phyloP scores from a whole-genome alignment of 1,284 basidiomycete species.

The Trichosporon ovoides region DNA sequence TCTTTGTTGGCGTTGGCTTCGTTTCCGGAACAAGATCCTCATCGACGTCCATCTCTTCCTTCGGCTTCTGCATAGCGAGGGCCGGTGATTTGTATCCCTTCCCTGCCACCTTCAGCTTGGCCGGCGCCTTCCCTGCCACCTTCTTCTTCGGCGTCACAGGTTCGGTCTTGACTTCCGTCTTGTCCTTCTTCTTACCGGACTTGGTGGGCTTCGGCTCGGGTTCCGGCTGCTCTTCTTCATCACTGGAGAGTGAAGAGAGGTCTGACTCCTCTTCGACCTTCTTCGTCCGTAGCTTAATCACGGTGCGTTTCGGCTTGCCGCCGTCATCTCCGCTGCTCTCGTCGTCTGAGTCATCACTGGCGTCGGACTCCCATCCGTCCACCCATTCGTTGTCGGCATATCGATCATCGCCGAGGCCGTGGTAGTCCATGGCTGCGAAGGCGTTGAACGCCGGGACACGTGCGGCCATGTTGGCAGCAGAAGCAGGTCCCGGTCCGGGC shows the following conservation, averaged over 20 bases:
- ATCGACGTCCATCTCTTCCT: constrained; percentile 23
- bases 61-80: constrained; percentile 19
- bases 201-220: constrained; percentile 8
- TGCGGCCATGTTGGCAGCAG: constrained; percentile 32
- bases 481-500: constrained; percentile 35
- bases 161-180: constrained; percentile 7
- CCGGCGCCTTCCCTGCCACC: constrained; percentile 10
- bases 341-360: constrained; percentile 16
- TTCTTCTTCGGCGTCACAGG: constrained; percentile 1
- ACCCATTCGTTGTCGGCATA: constrained; percentile 24
- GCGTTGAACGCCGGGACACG: constrained; percentile 43
- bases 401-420: constrained; percentile 31
- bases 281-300: constrained; percentile 13
- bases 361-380: constrained; percentile 29
- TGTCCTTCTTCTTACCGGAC: constrained; percentile 16
- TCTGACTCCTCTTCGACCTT: constrained; percentile 26
- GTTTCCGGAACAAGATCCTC: constrained; percentile 2
- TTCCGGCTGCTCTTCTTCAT: constrained; percentile 16
- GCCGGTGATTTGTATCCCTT: constrained; percentile 23
- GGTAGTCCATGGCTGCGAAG: constrained; percentile 39
- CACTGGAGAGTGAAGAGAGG: constrained; percentile 29
- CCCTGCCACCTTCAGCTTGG: constrained; percentile 12
- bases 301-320: constrained; percentile 10
- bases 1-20: constrained; percentile 12
- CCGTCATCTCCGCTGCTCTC: constrained; percentile 30